A percentile compares a stretch with the other conserved stretches of the same genome.
Conservation (phyloP, 2,329 filamentous ascomycete genomes). For the Stachybotrys elegans region DNA sequence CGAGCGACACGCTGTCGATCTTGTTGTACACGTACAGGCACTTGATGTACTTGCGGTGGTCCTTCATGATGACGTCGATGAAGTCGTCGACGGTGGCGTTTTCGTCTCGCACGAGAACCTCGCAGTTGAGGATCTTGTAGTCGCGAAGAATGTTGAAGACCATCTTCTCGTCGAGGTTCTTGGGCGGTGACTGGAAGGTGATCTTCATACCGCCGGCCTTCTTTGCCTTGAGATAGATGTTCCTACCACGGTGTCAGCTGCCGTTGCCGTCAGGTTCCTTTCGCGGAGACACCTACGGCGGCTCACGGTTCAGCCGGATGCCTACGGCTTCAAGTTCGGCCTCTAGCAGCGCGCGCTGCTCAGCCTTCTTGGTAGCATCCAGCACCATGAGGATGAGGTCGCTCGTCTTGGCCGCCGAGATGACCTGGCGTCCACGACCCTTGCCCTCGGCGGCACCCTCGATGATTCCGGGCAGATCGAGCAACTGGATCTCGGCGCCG, state of each 20-base stretch:
- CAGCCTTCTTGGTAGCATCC: conserved; percentile 92
- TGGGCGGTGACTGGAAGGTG: conserved; percentile 85
- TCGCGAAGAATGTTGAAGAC: conserved; percentile 94
- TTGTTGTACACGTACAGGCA: conserved; percentile 99
- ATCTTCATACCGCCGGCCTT: conserved; percentile 99
- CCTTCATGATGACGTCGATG: conserved; percentile 99
- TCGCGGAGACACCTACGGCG: conserved; percentile 57
- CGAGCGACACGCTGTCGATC: conserved; percentile 89
- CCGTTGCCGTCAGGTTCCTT: not conserved
- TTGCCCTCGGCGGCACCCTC: conserved; percentile 96
- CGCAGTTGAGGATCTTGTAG: conserved; percentile 98
- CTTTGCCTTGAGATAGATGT: conserved; percentile 95
- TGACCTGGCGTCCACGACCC: conserved; percentile 91
- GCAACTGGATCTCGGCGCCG: conserved; percentile 94
- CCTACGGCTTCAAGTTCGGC: conserved; percentile 92
- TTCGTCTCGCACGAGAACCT: conserved; percentile 92
- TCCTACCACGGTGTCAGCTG: conserved; percentile 44
- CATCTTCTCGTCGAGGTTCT: conserved; percentile 95
- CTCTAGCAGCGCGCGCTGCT: conserved; percentile 85
- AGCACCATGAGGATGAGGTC: conserved; percentile 96
- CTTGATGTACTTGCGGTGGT: conserved; percentile 95
- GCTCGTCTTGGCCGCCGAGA: conserved; percentile 96
- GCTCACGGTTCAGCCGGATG: conserved; percentile 85
- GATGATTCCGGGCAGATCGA: conserved; percentile 97
- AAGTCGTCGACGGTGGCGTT: conserved; percentile 95